Base-by-base conservation (phyloP, 1,284 basidiomycete species). In the Sporisorium reilianum region DNA sequence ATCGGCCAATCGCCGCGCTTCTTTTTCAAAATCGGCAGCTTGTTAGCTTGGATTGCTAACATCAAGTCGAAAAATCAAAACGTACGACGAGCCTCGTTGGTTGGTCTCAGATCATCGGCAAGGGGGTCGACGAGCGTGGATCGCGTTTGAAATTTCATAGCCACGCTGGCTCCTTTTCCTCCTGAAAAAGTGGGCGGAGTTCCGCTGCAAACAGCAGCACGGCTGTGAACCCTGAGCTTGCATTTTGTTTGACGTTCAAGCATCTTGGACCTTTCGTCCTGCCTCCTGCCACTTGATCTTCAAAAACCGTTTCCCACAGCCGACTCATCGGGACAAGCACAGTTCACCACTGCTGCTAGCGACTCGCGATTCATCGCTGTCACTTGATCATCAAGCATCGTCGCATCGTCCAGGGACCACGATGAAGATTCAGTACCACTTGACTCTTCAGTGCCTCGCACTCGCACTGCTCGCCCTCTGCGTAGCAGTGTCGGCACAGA, bases 401-500 rank as follows among this genome's bases (percentile, higher is more conserved):
- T 32, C 22, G 22, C 25, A 8, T 14, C 16, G 12, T 32, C 22
- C 32, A 26, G 10, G 9, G n/a, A 52, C 23, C 42, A 48, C 28
- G 16, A 69, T 69, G 60, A 63, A 46, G 49, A 12, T 60, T n/a
- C 66, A 59, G 20, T 46, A n/a, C 11, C 28, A 18, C 28, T 22
- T 69, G 40, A n/a, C 52, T 20, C 41, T 72, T 9, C 63, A 63
- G 48, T 57, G 55, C 56, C 58, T 72, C 14, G 64, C 53, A 53
- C 55, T 73, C 16, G 54, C 52, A 5, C 42, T 73, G 34, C 52
- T 73, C 22, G 60, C 53, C 5, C 59, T 73, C 14, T 66, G 64
- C 25, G 64, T 52, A 6, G 60, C 60, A 8, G 69, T 73, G 1
- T 54, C 46, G n/a, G 69, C 69, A 16, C 69, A 73, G 30, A 67